phyloP scores from a whole-genome alignment of 192 early-diverging fungal species.

The Gorgonomyces haynaldii region DNA sequence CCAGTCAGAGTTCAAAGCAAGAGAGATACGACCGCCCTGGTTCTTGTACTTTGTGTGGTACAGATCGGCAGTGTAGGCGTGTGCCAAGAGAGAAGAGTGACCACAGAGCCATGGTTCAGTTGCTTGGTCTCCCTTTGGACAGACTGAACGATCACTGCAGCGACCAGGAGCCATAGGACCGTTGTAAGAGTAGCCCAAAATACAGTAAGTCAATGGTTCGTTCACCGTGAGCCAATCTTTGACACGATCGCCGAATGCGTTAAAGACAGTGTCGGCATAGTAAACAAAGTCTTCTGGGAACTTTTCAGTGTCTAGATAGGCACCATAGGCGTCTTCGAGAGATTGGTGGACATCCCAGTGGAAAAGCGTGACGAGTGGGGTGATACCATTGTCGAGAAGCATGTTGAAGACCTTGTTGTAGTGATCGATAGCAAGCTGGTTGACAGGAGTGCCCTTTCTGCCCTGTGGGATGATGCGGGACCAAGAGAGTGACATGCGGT shows the following conservation, averaged over 20 bases:
- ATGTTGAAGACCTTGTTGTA: conserved; percentile 30
- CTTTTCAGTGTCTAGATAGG: conserved; percentile 13
- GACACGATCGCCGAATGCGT: conserved; percentile 27
- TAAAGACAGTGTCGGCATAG: conserved; percentile 25
- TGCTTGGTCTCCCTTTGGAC: conserved; percentile 13
- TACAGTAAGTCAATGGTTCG: conserved; percentile 19
- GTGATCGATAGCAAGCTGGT: conserved; percentile 23
- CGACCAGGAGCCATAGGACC: conserved; percentile 15
- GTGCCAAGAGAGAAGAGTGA: conserved; percentile 19
- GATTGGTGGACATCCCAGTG: conserved; percentile 31
- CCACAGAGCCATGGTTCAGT: conserved; percentile 19
- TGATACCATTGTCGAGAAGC: conserved; percentile 22
- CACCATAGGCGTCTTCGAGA: conserved; percentile 20
- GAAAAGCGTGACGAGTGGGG: conserved; percentile 26
- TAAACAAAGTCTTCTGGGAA: conserved; percentile 22
- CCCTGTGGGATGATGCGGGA: conserved; percentile 32
- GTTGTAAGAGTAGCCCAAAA: conserved; percentile 11
- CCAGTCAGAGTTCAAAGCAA: conserved; percentile 19
- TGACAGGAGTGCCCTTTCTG: conserved; percentile 14
- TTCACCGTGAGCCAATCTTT: conserved; percentile 38
- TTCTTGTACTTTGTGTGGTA: conserved; percentile 10
- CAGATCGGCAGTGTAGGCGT: conserved; percentile 14
- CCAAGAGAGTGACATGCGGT: conserved; percentile 36
- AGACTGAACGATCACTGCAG: conserved; percentile 12
- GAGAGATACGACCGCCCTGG: conserved; percentile 15